phyloP scores from a whole-genome alignment of 768 basidiomycete genomes.

The Trametes maxima region DNA sequence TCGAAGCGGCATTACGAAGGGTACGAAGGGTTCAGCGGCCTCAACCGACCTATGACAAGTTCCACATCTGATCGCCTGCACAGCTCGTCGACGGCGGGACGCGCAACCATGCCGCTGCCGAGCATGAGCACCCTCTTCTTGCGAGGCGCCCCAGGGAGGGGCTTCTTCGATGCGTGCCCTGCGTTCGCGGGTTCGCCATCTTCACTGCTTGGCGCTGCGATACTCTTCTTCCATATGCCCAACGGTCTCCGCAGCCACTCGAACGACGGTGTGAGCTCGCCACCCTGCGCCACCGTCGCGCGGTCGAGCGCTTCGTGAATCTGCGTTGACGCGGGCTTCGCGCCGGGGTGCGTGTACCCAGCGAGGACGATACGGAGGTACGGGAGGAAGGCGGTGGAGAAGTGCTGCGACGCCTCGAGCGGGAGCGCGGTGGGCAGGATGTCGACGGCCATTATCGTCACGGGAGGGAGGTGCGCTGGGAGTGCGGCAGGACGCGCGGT shows the following conservation, averaged over 20 bases:
- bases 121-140: conserved; percentile 78
- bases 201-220: neutral
- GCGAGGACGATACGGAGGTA: conserved; percentile 65
- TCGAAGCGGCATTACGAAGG: neutral
- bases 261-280: conserved; percentile 55
- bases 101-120: conserved; percentile 96
- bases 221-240: conserved; percentile 39
- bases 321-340: conserved; percentile 28
- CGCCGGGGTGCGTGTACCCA: conserved; percentile 34
- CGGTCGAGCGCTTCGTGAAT: conserved; percentile 51
- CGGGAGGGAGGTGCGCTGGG: conserved; percentile 50
- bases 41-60: conserved; percentile 66
- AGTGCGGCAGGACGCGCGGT: conserved; percentile 46
- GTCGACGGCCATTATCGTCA: conserved; percentile 87
- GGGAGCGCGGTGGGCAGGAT: conserved; percentile 88
- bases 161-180: neutral
- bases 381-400: conserved; percentile 64
- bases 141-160: conserved; percentile 13
- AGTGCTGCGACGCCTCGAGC: conserved; percentile 77
- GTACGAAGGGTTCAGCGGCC: conserved; percentile 32
- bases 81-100: conserved; percentile 81
- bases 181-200: neutral
- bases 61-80: conserved; percentile 62
- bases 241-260: conserved; percentile 61
- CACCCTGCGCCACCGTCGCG: conserved; percentile 71